These are phyloP conservation scores for Scheffersomyces quercinus DNA, from an alignment of 1,139 yeast species.

Conservation along the genomic window DNA sequence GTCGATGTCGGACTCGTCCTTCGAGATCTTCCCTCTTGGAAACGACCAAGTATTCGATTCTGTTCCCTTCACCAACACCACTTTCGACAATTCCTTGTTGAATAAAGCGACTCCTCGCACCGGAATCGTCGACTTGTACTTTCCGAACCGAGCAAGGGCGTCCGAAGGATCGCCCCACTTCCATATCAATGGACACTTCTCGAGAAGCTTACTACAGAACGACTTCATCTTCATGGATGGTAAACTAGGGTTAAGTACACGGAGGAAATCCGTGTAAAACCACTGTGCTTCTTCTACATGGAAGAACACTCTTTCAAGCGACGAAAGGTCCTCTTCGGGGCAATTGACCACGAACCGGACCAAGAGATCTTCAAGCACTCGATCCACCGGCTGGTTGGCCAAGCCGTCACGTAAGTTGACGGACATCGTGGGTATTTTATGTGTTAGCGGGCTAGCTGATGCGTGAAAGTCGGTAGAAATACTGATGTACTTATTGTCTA, in stretches of 20 bases:
- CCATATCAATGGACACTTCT: conserved; percentile 84
- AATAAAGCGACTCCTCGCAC: conserved; percentile 95
- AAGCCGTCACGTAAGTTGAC: conserved; percentile 58
- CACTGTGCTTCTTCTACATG: conserved; percentile 98
- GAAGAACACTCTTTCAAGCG: conserved; percentile 85
- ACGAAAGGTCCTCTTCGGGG: conserved; percentile 85
- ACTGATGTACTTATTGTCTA: no score
- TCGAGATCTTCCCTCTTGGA: conserved; percentile 95
- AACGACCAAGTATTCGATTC: conserved; percentile 91
- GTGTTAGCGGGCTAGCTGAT: conserved; percentile 2
- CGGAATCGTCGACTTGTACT: conserved; percentile 87
- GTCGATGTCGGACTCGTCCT: conserved; percentile 84
- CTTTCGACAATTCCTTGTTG: conserved; percentile 67
- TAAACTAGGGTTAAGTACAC: conserved; percentile 70
- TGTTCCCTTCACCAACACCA: conserved; percentile 81
- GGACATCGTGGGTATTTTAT: conserved; percentile 38
- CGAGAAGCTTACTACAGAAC: conserved; percentile 73
- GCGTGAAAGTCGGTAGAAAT: not conserved
- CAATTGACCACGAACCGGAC: conserved; percentile 90
- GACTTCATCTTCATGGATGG: conserved; percentile 79
- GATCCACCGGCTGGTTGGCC: conserved; percentile 61
- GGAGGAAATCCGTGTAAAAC: conserved; percentile 88
- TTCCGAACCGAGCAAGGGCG: conserved; percentile 74
- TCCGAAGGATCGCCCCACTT: conserved; percentile 80
- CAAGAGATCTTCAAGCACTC: conserved; percentile 80